These are phyloP conservation scores for Verticillium isaacii DNA, from an alignment of 2,329 filamentous ascomycete species.

Conservation along the genomic window DNA sequence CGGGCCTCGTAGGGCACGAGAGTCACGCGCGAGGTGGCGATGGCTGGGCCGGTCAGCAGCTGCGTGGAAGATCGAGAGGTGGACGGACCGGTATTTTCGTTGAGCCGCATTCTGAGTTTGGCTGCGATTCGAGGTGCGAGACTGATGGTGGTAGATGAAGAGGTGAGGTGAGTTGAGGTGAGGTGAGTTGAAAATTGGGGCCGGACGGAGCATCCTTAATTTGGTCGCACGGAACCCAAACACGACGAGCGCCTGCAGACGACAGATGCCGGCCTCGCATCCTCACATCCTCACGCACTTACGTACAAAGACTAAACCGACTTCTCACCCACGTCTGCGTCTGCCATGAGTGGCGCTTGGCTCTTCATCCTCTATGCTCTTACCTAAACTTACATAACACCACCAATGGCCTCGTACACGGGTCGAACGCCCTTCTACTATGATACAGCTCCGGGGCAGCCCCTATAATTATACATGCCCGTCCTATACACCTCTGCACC, in stretches of 20 bases:
- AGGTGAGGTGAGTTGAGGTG: background rate
- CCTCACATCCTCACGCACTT: background rate
- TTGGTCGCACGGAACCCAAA: no score
- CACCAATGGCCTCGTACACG: background rate
- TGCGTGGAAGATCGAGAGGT: background rate
- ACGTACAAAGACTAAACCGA: background rate
- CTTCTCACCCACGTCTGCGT: background rate
- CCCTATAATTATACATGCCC: no score
- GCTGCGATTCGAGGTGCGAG: background rate
- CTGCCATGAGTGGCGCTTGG: background rate
- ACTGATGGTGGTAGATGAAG: background rate
- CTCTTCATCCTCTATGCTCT: background rate
- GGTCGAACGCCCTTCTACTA: background rate
- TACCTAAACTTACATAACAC: constrained; percentile 1
- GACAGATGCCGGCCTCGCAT: background rate
- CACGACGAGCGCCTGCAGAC: background rate
- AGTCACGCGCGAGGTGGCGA: constrained; percentile 61
- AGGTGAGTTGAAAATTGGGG: background rate
- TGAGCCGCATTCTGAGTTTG: constrained; percentile 35
- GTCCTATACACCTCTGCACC: background rate
- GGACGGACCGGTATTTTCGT: constrained; percentile 32
- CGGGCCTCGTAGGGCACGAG: constrained; percentile 79
- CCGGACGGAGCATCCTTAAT: no score
- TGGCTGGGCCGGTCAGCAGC: constrained; percentile 40
- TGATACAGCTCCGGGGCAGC: background rate